Base-by-base conservation (phyloP, 2,329 filamentous ascomycete genomes). In the Leptographium radiaticola region DNA sequence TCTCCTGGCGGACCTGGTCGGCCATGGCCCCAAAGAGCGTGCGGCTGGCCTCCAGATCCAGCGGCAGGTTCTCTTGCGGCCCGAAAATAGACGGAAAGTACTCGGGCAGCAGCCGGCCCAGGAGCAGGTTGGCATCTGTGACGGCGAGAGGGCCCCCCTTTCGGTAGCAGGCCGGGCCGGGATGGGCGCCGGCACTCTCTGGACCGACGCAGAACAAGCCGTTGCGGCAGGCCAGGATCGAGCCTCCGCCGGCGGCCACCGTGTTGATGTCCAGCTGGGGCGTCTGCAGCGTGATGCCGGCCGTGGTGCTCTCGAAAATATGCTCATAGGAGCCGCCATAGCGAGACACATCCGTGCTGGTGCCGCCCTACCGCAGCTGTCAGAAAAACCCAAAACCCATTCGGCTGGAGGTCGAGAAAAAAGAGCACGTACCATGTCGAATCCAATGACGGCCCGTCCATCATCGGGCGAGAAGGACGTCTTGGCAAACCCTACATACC, bases 221-320 rank as follows among this genome's bases (percentile, higher is more conserved):
- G 54, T 86, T 86, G 51, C 75, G 75, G 72, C 78, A 85, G 63
- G 82, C 83, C 0, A 89, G 70, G 16, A 81, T 73, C 9, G 57
- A 57, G 9, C 88, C 88, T 58, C 89, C 89, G 46, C 89, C 89
- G 3, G 90, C 89, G 6, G 90, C 90, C 1, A 96, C 90, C 0
- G 89, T 95, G 66, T 95, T 95, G 70, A 95, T 95, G 63, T 95
- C 89, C 0, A 95, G 76, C 63, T 95, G 89, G 0, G 89, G 89
- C 0, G 86, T 89, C 62, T 95, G 89, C 25, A 95, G 93, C 0
- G 89, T 90, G 1, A 95, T 86, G 16, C 89, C 90, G 0, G 90
- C 89, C 0, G 40, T 56, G 2, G 81, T 84, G 1, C 81, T 84
- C 60, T 84, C 82, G 58, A 86, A 85, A 6, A 84, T 79, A 59